Evolutionary conservation across 176 grass and related monocot genomes (phyloP), one percentile per base, ranked within the genome.

Genomic region (Rhynchospora breviuscula): DNA sequence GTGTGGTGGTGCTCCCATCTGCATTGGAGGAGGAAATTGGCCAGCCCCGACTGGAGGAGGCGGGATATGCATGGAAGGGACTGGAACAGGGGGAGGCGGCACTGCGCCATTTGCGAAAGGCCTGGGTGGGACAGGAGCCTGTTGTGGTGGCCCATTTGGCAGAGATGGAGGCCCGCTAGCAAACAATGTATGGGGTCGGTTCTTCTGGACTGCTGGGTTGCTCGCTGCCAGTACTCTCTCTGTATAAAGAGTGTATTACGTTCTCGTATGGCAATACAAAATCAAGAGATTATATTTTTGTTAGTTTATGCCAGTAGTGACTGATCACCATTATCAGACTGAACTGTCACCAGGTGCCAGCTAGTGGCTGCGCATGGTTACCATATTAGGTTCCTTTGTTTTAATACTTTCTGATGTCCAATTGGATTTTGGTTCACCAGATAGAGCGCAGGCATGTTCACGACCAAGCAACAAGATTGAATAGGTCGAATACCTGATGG

Each of bases 131-230:
- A 90, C 78, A 17, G 60, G 63, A 46, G 63, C 44, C 3, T 47
- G 60, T 33, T 59, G 60, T 10, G 80, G 59, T 43, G 60, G 46
- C 18, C 80, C 48, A 67, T 82, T 82, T 2, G 22, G 88, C 53
- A 87, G 91, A 61, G 86, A 85, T 14, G 97, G 93, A 0, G 89
- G 97, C 21, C 91, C 97, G 79, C 93, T 99, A 33, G 93, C 93
- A 85, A 99, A 99, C 85, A 95, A 68, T 11, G 93, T 99, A 82
- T 95, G 93, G 4, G 96, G 89, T 18, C 91, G 86, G 79, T 95
- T 91, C 88, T 89, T 99, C 68, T 92, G 88, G 35, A 84, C 67
- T 87, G 83, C 89, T 59, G 96, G 96, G 65, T 95, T 93, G 87
- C 92, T 99, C 0, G 91, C 40, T 44, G 93, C 96, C 35, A 92